phyloP scores from a whole-genome alignment of 129 eudicot genomes.

The Artemisia argyi region DNA sequence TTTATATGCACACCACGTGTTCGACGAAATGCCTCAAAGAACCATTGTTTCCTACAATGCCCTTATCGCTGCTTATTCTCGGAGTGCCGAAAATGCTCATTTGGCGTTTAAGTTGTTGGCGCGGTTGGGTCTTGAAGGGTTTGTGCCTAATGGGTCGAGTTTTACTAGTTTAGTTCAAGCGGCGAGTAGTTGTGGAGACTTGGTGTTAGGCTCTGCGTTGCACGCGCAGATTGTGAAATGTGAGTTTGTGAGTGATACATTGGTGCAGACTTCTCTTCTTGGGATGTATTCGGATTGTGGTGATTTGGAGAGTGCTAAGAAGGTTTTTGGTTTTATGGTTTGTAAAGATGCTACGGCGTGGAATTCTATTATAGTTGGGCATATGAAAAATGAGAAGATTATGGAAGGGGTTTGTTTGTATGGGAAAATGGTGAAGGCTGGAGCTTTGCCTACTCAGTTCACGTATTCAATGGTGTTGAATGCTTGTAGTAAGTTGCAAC shows the following conservation, averaged over 20 bases:
- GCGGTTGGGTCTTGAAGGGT: slow-evolving; percentile 38
- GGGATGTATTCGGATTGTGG: slow-evolving; percentile 65
- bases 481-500: slow-evolving; percentile 60
- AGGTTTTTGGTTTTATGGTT: slow-evolving; percentile 42
- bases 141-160: slow-evolving; percentile 57
- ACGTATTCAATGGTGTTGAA: slow-evolving; percentile 71
- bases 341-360: slow-evolving; percentile 66
- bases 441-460: slow-evolving; percentile 43
- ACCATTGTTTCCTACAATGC: slow-evolving; percentile 74
- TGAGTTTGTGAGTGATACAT: slow-evolving; percentile 54
- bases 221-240: slow-evolving; percentile 51
- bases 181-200: slow-evolving; percentile 33
- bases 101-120: slow-evolving; percentile 40
- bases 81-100: slow-evolving; percentile 27
- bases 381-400: slow-evolving; percentile 49
- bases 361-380: slow-evolving; percentile 69
- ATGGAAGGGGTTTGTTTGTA: slow-evolving; percentile 49
- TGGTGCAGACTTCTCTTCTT: slow-evolving; percentile 66
- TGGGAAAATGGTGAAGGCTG: slow-evolving; percentile 42
- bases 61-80: slow-evolving; percentile 64
- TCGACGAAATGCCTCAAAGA: slow-evolving; percentile 75
- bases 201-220: slow-evolving; percentile 45
- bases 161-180: slow-evolving; percentile 72
- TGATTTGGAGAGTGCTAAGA: slow-evolving; percentile 51
- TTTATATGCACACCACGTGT: slow-evolving; percentile 41